Evolutionary conservation across 2,329 filamentous ascomycete species (phyloP), one percentile per base, ranked within the genome.

Genomic region (Ceratocystis alfenasii): DNA sequence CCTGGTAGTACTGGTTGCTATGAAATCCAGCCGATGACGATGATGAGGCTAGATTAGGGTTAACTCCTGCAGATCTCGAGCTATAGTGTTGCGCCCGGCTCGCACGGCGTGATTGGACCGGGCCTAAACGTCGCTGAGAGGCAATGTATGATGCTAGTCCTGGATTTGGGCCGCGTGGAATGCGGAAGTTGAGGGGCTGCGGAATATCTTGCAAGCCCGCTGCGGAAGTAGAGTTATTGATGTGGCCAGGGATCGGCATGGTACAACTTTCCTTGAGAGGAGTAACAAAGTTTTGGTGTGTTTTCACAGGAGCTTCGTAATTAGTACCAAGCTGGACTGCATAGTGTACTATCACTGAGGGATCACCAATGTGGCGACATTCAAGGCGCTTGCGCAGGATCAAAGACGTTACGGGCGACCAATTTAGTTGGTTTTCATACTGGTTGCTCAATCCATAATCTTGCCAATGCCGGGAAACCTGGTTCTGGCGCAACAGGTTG

Each of bases 371-470:
- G 68, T 80, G 78, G 2, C 77, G 73, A 22, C 77, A 78, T 69
- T 80, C 78, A 3, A 80, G 74, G 50, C 75, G 74, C 68, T 79
- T 79, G 15, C 77, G 72, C 44, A 79, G 69, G 4, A 76, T 73
- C 41, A 74, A 74, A 17, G 77, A 78, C 3, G 74, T 74, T 46
- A 77, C 75, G 1, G 77, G 76, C 55, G 75, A 72, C 78, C 78
- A 80, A 8, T 72, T 69, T 36, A 79, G 69, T 12, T 72, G 71
- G 33, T 74, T 74, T n/a, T 72, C 70, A 62, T 75, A 75, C 55
- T 59, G 55, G 17, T 20, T 28, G 8, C 73, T 72, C 70, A 74
- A 75, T 6, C 71, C 70, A 17, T 72, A 72, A 50, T 72, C 74
- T 28, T 72, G 73, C 78, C 77, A 79, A 6, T 74, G 71, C 30